Evolutionary conservation across 2,329 filamentous ascomycete genomes (phyloP).

Genomic region (Juglanconis sp.): DNA sequence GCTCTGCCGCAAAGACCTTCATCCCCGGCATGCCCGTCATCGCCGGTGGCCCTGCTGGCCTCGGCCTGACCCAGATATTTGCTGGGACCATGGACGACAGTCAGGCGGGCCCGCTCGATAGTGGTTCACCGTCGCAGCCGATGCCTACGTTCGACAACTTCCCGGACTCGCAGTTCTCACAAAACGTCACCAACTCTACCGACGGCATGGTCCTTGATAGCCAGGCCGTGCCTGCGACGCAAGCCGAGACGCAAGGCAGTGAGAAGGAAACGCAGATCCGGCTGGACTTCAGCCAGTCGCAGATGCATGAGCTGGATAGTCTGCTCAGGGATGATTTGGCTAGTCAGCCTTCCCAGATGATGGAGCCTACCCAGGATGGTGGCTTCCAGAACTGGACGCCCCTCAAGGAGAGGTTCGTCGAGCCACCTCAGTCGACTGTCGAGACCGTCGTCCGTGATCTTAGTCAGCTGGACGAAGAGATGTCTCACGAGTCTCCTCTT

Average conservation of each 20-base stretch:
- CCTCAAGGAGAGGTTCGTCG: slow-evolving; percentile 63
- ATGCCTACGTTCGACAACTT: slow-evolving; percentile 58
- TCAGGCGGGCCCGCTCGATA: slow-evolving; percentile 33
- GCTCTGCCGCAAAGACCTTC: slow-evolving; percentile 66
- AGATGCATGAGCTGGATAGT: slow-evolving; percentile 57
- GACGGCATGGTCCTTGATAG: slow-evolving; percentile 52
- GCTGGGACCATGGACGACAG: slow-evolving; percentile 79
- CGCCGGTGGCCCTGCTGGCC: slow-evolving; percentile 51
- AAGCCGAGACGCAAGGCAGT: slow-evolving; percentile 31
- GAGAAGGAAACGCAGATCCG: slow-evolving; percentile 33
- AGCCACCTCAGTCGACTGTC: slow-evolving; percentile 63
- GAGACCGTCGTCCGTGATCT: slow-evolving; percentile 60
- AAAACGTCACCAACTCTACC: slow-evolving; percentile 51
- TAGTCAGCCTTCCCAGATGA: slow-evolving; percentile 66
- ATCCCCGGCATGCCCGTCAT: slow-evolving; percentile 65
- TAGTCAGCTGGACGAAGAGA: slow-evolving; percentile 30
- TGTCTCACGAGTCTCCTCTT: slow-evolving; percentile 61
- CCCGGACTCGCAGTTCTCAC: slow-evolving; percentile 59
- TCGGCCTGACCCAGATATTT: slow-evolving; percentile 87
- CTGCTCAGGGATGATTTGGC: slow-evolving; percentile 42
- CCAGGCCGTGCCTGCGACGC: slow-evolving; percentile 30
- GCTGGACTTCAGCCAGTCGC: slow-evolving; percentile 59
- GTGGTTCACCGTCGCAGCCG: slow-evolving; percentile 40
- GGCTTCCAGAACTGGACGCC: slow-evolving; percentile 75
- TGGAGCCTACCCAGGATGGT: slow-evolving; percentile 77